Evolutionary conservation across 129 eudicot species (phyloP).

Genomic region (Saussurea involucrata): DNA sequence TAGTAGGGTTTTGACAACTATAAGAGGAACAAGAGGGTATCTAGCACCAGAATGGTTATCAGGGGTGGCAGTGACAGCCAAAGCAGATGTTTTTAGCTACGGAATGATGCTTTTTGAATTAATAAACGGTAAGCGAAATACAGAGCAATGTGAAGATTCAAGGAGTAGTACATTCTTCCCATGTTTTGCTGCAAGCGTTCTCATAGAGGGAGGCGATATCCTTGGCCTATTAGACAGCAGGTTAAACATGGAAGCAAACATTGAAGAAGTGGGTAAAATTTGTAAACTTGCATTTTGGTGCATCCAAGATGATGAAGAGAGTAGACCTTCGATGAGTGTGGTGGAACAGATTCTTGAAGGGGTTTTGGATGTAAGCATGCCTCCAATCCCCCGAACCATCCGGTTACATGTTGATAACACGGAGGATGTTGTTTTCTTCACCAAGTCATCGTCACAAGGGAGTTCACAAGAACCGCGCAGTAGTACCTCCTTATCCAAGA

Average conservation of each 20-base stretch:
- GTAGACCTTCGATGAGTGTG: too few relatives aligned
- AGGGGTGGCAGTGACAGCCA: not conserved
- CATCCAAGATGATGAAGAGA: too few relatives aligned
- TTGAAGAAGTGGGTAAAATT: slow-evolving; percentile 47
- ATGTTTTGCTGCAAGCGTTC: slow-evolving; percentile 37
- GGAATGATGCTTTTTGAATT: not conserved
- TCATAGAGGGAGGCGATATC: slow-evolving; percentile 47
- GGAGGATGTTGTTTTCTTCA: slow-evolving; percentile 30
- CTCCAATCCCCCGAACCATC: slow-evolving; percentile 52
- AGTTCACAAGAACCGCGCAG: slow-evolving; percentile 22
- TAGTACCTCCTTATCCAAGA: too few relatives aligned
- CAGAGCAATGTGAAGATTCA: slow-evolving; percentile 25
- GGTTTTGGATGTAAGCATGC: slow-evolving; percentile 53
- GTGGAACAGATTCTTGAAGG: slow-evolving; percentile 77
- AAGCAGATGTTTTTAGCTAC: not conserved
- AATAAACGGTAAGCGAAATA: not conserved
- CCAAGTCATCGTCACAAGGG: slow-evolving; percentile 26
- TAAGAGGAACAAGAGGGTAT: slow-evolving; percentile 69
- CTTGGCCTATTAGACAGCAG: slow-evolving; percentile 49
- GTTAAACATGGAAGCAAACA: slow-evolving; percentile 42
- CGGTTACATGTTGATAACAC: slow-evolving; percentile 19
- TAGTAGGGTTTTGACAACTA: slow-evolving; percentile 69
- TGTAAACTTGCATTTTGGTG: slow-evolving; percentile 74
- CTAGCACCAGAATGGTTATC: slow-evolving; percentile 45
- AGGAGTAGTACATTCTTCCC: slow-evolving; percentile 40